Evolutionary conservation across 2,329 filamentous ascomycete genomes (phyloP).

Genomic region (Sporothrix globosa): DNA sequence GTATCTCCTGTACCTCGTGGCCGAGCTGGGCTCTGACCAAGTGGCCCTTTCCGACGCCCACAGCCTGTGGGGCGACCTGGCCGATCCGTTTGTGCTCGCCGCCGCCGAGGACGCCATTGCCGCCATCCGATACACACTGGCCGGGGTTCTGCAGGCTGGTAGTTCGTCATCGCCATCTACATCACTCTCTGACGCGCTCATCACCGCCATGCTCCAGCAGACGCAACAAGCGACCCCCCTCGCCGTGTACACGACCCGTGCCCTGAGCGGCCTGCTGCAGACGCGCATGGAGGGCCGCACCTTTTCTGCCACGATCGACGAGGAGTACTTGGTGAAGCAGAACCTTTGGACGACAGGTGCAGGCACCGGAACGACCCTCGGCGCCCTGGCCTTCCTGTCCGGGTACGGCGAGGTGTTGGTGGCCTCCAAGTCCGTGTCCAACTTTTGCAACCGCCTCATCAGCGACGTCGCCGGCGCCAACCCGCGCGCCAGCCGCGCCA

Average conservation of each 20-base stretch:
- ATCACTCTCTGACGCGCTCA: conserved; percentile 43
- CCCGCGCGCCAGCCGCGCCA: conserved; percentile 32
- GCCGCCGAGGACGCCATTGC: conserved; percentile 52
- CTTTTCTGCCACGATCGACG: conserved; percentile 48
- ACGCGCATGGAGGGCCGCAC: conserved; percentile 53
- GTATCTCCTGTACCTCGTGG: conserved; percentile 55
- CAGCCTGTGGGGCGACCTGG: conserved; percentile 53
- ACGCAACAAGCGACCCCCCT: conserved; percentile 49
- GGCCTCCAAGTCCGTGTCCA: conserved; percentile 54
- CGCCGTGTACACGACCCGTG: conserved; percentile 58
- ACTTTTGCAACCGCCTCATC: conserved; percentile 62
- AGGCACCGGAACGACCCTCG: conserved; percentile 48
- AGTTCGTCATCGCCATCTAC: too few species aligned
- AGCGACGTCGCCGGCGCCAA: conserved; percentile 61
- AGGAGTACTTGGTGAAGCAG: conserved; percentile 49
- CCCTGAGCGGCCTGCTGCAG: conserved; percentile 55
- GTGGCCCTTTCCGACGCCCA: conserved; percentile 50
- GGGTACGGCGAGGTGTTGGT: conserved; percentile 57
- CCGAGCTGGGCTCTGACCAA: conserved; percentile 59
- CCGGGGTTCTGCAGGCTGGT: conserved; percentile 43
- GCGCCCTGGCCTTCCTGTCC: conserved; percentile 54
- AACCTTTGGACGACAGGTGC: conserved; percentile 53
- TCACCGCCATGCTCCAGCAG: conserved; percentile 51
- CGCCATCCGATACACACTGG: conserved; percentile 47
- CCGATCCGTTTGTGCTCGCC: conserved; percentile 41